Evolutionary conservation across 2,329 filamentous ascomycete genomes (phyloP).

Genomic region (Fusarium pilosicola): DNA sequence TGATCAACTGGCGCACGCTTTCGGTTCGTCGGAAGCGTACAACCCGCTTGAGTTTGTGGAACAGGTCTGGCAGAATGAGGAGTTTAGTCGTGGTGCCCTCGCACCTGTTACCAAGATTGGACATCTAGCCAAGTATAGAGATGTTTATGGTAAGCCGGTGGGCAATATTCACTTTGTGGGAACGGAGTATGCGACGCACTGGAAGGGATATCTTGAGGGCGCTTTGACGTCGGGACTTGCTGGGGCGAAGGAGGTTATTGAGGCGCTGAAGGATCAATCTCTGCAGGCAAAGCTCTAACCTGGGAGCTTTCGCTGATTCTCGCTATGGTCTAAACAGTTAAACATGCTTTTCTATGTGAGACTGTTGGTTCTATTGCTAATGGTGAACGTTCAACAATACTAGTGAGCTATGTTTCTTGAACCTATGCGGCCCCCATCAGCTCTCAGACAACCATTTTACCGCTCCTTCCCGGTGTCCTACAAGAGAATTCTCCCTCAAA

Average conservation of each 20-base stretch:
- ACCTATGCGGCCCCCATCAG: not conserved
- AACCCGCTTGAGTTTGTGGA: conserved; percentile 46
- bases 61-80: conserved; percentile 49
- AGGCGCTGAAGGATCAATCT: conserved; percentile 17
- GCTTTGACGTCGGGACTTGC: conserved; percentile 57
- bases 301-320: not conserved
- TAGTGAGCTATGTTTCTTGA: not conserved
- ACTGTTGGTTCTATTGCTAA: not conserved
- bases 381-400: not conserved
- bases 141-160: conserved; percentile 47
- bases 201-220: conserved; percentile 65
- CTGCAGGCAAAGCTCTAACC: conserved; percentile 14
- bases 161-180: conserved; percentile 60
- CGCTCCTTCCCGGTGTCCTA: too few relatives aligned
- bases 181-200: conserved; percentile 58
- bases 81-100: conserved; percentile 48
- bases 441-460: too few relatives aligned
- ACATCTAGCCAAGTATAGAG: conserved; percentile 42
- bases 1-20: conserved; percentile 48
- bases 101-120: conserved; percentile 48
- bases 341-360: fast-evolving
- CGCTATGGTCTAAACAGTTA: too few relatives aligned
- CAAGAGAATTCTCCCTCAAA: too few relatives aligned
- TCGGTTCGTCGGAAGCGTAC: conserved; percentile 36
- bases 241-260: conserved; percentile 54